Percentiles rank a stretch among this genome's conserved stretches.
Conservation (phyloP, 768 basidiomycete genomes). For the Hericium alpestre region DNA sequence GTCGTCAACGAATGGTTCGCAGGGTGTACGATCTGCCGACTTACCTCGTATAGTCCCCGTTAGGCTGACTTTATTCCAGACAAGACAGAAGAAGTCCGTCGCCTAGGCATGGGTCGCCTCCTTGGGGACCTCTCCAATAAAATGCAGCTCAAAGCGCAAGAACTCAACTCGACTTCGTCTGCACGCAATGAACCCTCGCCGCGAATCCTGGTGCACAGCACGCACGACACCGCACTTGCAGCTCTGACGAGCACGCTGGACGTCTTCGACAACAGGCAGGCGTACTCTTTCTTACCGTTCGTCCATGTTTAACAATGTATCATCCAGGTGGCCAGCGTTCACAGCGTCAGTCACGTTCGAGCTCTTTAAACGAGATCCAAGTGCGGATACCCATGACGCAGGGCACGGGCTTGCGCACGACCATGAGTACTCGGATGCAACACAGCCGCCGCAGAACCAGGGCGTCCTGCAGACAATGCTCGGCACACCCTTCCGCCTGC, state of each 20-base stretch:
- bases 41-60: neutral
- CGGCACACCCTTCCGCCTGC: neutral
- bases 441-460: conserved; percentile 2
- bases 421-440: conserved; percentile 1
- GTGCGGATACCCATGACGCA: neutral
- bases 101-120: conserved; percentile 69
- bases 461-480: conserved; percentile 2
- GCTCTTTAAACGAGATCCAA: conserved; percentile 38
- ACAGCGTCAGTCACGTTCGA: conserved; percentile 68
- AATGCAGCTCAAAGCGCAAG: conserved; percentile 47
- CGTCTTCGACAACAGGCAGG: conserved; percentile 54
- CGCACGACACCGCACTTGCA: conserved; percentile 65
- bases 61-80: conserved; percentile 30
- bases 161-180: conserved; percentile 18
- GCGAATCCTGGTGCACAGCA: conserved; percentile 59
- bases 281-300: neutral
- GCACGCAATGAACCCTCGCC: conserved; percentile 29
- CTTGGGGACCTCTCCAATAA: conserved; percentile 52
- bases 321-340: conserved; percentile 60
- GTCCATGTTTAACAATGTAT: neutral
- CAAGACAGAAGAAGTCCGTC: conserved; percentile 62
- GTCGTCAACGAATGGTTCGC: conserved; percentile 70
- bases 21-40: neutral
- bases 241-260: conserved; percentile 55
- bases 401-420: neutral